Evolutionary conservation across 371 early-diverging fungal species (phyloP).

Genomic region (Mucor lusitanicus): DNA sequence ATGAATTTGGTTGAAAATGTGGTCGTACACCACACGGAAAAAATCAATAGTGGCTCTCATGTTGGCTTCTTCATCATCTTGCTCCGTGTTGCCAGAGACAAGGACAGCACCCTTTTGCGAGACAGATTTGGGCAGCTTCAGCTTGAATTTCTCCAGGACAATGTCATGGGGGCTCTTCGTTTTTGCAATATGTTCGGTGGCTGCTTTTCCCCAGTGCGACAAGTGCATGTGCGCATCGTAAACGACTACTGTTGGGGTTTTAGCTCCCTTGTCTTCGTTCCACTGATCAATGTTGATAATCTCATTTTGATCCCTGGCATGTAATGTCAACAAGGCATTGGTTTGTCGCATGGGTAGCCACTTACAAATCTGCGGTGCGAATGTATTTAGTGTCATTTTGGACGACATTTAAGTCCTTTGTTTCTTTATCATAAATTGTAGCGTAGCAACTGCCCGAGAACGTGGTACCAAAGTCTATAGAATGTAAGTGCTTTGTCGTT

Average conservation of each 20-base stretch:
- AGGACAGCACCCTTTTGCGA: constrained; percentile 7
- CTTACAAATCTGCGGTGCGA: neutral
- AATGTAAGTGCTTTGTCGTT: neutral
- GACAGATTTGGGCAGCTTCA: constrained; percentile 1
- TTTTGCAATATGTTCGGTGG: neutral
- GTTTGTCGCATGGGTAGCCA: neutral
- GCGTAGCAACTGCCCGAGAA: constrained; percentile 18
- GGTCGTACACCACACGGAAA: constrained; percentile 8
- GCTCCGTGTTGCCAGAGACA: neutral
- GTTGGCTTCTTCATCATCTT: neutral
- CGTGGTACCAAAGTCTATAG: constrained; percentile 16
- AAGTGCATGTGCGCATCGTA: constrained; percentile 5
- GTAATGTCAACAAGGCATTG: neutral
- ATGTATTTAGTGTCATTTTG: neutral
- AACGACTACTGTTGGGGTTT: constrained; percentile 9
- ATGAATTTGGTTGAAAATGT: neutral
- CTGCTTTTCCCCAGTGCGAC: constrained; percentile 6
- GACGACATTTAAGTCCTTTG: neutral
- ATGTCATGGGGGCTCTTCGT: neutral
- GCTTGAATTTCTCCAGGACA: constrained; percentile 7
- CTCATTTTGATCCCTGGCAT: neutral
- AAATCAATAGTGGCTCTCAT: constrained; percentile 14
- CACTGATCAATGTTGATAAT: neutral
- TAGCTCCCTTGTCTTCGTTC: neutral
- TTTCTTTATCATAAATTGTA: neutral